Percentiles rank a stretch among this genome's conserved stretches.
Evolutionary conservation across 345 rosid genomes (phyloP).

Genomic region (Populus euphratica): DNA sequence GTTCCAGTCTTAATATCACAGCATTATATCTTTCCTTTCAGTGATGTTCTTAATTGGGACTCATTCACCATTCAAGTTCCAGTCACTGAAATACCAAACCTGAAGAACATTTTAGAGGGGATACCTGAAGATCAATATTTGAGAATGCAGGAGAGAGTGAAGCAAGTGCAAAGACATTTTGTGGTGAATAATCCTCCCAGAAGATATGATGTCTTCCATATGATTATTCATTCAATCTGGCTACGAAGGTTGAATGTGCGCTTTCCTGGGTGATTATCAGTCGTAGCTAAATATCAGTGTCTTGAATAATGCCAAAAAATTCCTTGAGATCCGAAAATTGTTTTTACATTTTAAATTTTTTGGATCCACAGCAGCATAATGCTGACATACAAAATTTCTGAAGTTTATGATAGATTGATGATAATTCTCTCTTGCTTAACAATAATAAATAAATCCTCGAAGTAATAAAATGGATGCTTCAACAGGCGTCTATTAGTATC

Average conservation of each 20-base stretch:
- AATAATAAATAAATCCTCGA: too few relatives aligned
- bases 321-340: too few relatives aligned
- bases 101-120: conserved; percentile 46
- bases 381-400: too few relatives aligned
- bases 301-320: too few relatives aligned
- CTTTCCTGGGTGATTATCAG: background rate
- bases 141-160: conserved; percentile 40
- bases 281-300: too few relatives aligned
- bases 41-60: conserved; percentile 65
- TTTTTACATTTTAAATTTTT: too few relatives aligned
- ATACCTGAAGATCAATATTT: conserved; percentile 43
- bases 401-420: too few relatives aligned
- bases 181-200: conserved; percentile 58
- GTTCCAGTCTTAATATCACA: conserved; percentile 69
- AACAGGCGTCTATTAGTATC: too few relatives aligned
- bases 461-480: too few relatives aligned
- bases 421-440: too few relatives aligned
- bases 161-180: conserved; percentile 54
- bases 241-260: conserved; percentile 54
- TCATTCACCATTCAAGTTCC: conserved; percentile 49
- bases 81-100: conserved; percentile 47
- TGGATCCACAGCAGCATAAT: too few relatives aligned
- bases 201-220: conserved; percentile 63
- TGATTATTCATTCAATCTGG: conserved; percentile 77
- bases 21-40: conserved; percentile 55